Conservation (phyloP, 2,329 filamentous ascomycete species). For the Aspergillus costaricaensis region DNA sequence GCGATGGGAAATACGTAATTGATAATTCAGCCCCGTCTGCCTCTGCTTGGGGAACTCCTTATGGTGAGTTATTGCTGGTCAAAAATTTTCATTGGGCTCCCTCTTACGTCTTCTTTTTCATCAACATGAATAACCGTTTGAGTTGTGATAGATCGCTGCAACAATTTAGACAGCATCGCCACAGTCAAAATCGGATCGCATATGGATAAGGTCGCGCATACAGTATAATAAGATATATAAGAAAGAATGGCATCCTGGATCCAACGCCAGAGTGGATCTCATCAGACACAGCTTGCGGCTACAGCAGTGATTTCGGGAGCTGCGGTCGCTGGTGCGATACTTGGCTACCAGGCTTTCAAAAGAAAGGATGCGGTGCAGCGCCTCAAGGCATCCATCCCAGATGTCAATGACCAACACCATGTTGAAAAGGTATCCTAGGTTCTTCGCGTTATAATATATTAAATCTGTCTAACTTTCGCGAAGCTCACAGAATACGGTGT, state of each 20-base stretch:
- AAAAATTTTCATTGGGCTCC: no score
- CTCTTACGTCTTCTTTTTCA: no score
- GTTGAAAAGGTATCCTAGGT: conserved; percentile 49
- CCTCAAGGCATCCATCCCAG: conserved; percentile 64
- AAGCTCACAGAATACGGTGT: conserved; percentile 55
- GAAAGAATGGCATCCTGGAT: conserved; percentile 46
- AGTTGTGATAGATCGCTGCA: background rate
- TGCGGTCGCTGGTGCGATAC: conserved; percentile 53
- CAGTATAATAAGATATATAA: background rate
- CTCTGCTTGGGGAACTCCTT: no score
- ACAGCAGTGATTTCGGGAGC: conserved; percentile 47
- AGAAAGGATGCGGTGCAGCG: conserved; percentile 58
- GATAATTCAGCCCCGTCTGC: background rate
- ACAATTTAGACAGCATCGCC: background rate
- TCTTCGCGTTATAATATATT: background rate
- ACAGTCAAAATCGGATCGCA: background rate
- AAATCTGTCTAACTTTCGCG: conserved; percentile 40
- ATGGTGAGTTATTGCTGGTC: no score
- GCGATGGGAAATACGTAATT: background rate
- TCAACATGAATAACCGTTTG: background rate
- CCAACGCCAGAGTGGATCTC: conserved; percentile 44
- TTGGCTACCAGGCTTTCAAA: conserved; percentile 59
- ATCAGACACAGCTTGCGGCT: conserved; percentile 45
- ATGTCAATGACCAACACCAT: conserved; percentile 53
- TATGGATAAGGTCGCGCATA: conserved; percentile 15